A percentile compares a stretch with the other conserved stretches of the same genome.
Conservation (phyloP, 176 grass and related monocot genomes). For the Paspalum notatum region DNA sequence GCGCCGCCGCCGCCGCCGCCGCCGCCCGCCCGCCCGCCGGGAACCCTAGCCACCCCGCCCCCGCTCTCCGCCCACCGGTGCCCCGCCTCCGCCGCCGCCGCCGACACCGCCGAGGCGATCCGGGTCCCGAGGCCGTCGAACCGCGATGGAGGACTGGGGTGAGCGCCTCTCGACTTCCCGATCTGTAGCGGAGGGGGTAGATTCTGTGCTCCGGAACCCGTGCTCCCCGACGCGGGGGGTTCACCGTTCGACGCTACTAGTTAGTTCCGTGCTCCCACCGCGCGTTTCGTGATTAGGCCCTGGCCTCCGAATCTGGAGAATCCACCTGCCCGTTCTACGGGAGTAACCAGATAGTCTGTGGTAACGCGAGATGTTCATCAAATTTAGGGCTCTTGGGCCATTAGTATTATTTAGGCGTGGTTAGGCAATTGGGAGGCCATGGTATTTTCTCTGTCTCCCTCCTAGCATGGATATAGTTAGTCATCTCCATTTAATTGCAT, state of each 20-base stretch:
- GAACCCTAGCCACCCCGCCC: conserved; percentile 21
- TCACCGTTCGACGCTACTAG: not conserved
- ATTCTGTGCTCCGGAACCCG: too few relatives aligned
- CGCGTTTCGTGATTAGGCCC: not conserved
- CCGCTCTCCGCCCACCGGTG: not conserved
- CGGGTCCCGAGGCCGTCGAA: conserved; percentile 32
- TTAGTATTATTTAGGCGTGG: too few relatives aligned
- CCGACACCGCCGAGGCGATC: not conserved
- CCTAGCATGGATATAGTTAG: not conserved
- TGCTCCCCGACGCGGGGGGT: not conserved
- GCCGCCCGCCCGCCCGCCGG: not conserved
- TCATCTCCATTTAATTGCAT: not conserved
- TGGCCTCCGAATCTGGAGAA: not conserved
- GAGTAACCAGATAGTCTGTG: not conserved
- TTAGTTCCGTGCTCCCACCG: not conserved
- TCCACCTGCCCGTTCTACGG: not conserved
- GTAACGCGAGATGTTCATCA: not conserved
- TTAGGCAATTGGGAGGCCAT: not conserved
- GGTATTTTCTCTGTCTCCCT: too few relatives aligned
- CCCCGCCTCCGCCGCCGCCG: not conserved
- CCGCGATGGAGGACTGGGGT: conserved; percentile 64
- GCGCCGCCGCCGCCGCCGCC: not conserved
- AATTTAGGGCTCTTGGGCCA: not conserved
- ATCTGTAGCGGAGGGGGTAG: not conserved
- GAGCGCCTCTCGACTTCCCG: conserved; percentile 10